A percentile compares a stretch with the other conserved stretches of the same genome.
These are phyloP conservation scores for Trypanosoma avium DNA, from an alignment of 208 protist species.

Conservation along the genomic window DNA sequence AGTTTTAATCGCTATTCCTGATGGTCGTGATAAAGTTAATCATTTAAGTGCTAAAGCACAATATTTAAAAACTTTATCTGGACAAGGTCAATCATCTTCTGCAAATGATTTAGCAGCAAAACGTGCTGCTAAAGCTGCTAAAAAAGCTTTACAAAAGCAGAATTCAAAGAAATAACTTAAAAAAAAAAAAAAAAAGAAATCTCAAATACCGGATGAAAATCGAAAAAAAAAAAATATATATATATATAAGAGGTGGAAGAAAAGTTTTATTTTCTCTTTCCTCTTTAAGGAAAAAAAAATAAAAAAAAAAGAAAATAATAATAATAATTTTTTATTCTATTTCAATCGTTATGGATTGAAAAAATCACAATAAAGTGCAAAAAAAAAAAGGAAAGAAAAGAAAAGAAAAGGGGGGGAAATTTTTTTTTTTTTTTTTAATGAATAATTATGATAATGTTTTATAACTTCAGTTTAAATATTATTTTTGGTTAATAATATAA, in stretches of 20 bases:
- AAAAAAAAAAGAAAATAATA: not conserved
- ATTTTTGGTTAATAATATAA: too few relatives aligned
- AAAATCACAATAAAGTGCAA: too few relatives aligned
- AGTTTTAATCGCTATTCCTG: constrained; percentile 82
- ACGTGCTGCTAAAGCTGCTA: constrained; percentile 81
- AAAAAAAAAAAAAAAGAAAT: not conserved
- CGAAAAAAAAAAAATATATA: not conserved
- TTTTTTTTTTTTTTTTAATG: too few relatives aligned
- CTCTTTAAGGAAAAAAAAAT: not conserved
- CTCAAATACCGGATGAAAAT: not conserved
- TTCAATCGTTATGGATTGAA: too few relatives aligned
- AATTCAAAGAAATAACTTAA: constrained; percentile 33
- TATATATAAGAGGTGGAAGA: not conserved
- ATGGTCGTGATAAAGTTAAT: constrained; percentile 90
- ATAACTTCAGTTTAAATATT: too few relatives aligned
- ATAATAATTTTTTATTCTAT: not conserved
- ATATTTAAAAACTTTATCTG: constrained; percentile 65
- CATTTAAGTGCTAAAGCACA: constrained; percentile 91
- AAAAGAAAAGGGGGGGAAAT: too few relatives aligned
- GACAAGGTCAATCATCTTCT: constrained; percentile 57
- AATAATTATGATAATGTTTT: too few relatives aligned
- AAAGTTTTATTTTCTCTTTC: not conserved
- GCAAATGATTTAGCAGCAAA: constrained; percentile 83
- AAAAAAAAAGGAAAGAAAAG: too few relatives aligned
- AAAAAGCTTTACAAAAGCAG: constrained; percentile 82